Base-by-base conservation (phyloP, 805 yeast species). In the Sungouiella thailandica region DNA sequence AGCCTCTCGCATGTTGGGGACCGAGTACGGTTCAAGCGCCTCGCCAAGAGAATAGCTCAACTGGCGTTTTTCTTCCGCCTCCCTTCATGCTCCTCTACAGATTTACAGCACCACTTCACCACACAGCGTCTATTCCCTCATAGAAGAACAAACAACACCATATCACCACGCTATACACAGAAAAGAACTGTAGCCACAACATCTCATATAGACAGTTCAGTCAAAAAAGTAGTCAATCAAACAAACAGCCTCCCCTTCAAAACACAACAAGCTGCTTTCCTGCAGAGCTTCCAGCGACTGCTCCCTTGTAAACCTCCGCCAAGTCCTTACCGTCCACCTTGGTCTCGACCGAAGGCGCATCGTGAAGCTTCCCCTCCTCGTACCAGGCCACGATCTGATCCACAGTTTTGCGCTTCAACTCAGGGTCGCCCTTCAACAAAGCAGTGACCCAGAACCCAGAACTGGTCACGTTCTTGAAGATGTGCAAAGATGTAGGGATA, bases 371-470 rank as follows among this genome's bases (percentile, higher is more conserved):
- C 4, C 62, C 69, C n/a, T 52, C 48, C 42, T 66, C 67, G 44
- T 67, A 67, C 70, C 69, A 67, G 26, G 45, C 52, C 13, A 66
- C 56, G 27, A 67, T 58, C 46, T 59, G 58, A 32, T 51, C 45
- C 47, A 66, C 52, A 16, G 70, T 62, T 32, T 52, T 45, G 30
- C 43, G 12, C 52, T 65, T 66, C 53, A 66, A 62, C 22, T 52
- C 58, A 2, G 42, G 41, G 43, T 65, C 56, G 27, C 50, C 35
- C 44, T 62, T 64, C 40, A 64, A 55, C 37, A 65, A 57, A 28
- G 48, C 77, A 9, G 96, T 83, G 37, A 88, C 79, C 99, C 99
- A 93, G 65, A 84, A 93, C 0, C 99, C 99, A 18, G 79, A 74
- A 34, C 88, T 78, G 5, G 83, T 78, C 36, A 93, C 60, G 52